These are phyloP conservation scores for Amphichorda felina DNA, from an alignment of 2,329 filamentous ascomycete species.

Conservation along the genomic window DNA sequence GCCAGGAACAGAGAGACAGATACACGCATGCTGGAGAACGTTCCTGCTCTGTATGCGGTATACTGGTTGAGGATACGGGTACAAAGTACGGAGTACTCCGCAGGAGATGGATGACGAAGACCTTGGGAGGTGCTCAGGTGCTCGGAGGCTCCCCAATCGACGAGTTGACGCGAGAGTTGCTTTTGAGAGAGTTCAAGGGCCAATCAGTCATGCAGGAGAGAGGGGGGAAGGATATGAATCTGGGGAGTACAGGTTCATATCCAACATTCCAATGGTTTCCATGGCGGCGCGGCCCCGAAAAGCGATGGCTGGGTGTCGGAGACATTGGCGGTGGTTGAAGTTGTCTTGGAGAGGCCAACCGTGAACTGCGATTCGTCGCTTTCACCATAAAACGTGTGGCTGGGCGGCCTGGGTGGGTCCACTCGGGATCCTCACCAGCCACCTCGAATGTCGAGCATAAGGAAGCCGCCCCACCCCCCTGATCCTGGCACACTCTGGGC, in stretches of 20 bases:
- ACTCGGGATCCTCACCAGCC: slow-evolving; percentile 6
- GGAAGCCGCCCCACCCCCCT: no score
- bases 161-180: neutral
- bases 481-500: no score
- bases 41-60: neutral
- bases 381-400: slow-evolving; percentile 1
- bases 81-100: no score
- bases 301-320: neutral
- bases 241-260: neutral
- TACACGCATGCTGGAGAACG: neutral
- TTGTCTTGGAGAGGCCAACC: neutral
- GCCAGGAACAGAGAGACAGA: slow-evolving; percentile 11
- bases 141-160: no score
- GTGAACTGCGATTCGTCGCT: no score
- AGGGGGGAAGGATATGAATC: neutral
- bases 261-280: neutral
- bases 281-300: neutral
- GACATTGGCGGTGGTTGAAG: neutral
- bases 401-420: slow-evolving; percentile 1
- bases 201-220: no score
- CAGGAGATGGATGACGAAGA: no score
- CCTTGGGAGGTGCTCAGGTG: no score
- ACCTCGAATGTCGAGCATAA: slow-evolving; percentile 3
- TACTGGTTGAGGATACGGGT: neutral
- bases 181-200: neutral